These are phyloP conservation scores for Mortierella sp. DNA, from an alignment of 371 early-diverging fungal species.

Conservation along the genomic window DNA sequence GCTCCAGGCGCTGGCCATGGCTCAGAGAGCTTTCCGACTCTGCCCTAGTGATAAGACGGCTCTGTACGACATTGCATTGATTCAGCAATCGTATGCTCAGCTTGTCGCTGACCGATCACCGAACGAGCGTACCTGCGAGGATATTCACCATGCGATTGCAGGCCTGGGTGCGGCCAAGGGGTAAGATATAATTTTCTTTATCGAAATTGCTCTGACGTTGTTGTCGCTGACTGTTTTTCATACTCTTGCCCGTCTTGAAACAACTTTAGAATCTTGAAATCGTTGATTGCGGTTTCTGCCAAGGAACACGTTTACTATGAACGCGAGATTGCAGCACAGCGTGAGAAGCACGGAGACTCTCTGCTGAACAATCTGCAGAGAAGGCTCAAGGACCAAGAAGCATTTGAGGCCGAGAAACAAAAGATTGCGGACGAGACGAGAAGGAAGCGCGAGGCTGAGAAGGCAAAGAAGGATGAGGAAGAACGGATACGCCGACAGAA, in stretches of 20 bases:
- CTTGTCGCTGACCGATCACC: constrained; percentile 77
- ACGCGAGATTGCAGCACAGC: constrained; percentile 71
- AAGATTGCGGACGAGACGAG: constrained; percentile 60
- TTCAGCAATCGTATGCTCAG: constrained; percentile 87
- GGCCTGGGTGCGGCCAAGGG: constrained; percentile 64
- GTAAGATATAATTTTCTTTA: constrained; percentile 10
- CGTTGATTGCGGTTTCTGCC: constrained; percentile 59
- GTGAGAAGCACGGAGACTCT: constrained; percentile 74
- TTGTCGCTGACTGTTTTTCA: neutral
- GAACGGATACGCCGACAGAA: constrained; percentile 52
- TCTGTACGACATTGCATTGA: constrained; percentile 82
- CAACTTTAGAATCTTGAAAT: constrained; percentile 65
- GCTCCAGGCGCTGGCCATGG: constrained; percentile 71
- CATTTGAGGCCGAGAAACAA: constrained; percentile 64
- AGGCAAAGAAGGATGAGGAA: constrained; percentile 53
- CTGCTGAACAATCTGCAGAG: constrained; percentile 66
- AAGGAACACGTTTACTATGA: constrained; percentile 71
- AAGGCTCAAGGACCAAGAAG: constrained; percentile 69
- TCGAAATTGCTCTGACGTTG: neutral
- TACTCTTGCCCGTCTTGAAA: too few species aligned
- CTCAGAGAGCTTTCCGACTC: constrained; percentile 66
- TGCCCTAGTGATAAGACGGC: constrained; percentile 74
- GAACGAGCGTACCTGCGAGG: constrained; percentile 65
- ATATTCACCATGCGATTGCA: constrained; percentile 68
- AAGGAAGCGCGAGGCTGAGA: constrained; percentile 63